Evolutionary conservation across 345 rosid species (phyloP).

Genomic region (Brassica napus): DNA sequence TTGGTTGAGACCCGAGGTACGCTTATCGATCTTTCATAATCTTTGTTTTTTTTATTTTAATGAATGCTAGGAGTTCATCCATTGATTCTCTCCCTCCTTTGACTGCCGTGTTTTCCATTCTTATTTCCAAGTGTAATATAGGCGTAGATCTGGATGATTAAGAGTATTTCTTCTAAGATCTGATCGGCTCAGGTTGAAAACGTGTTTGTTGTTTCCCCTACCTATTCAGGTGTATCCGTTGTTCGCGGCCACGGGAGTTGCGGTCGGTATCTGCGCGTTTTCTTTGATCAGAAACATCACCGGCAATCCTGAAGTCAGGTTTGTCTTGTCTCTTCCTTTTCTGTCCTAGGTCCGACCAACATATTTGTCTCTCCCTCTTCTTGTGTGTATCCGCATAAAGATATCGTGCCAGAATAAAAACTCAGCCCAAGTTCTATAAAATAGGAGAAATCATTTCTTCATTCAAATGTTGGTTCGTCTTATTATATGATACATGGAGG

Average conservation of each 20-base stretch:
- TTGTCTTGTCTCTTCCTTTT: not conserved
- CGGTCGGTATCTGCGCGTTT: constrained; percentile 87
- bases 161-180: not conserved
- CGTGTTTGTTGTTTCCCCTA: not conserved
- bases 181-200: not conserved
- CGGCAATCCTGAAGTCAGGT: constrained; percentile 99
- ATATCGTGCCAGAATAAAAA: not conserved
- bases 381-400: not conserved
- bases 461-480: not conserved
- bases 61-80: not conserved
- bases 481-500: not conserved
- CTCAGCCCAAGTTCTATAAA: not conserved
- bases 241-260: constrained; percentile 85
- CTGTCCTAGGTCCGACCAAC: not conserved
- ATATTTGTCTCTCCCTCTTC: not conserved
- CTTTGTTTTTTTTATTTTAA: not conserved
- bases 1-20: constrained; percentile 87
- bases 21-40: not conserved
- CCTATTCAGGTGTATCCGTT: constrained; percentile 75
- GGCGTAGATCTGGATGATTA: constrained; percentile 21
- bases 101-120: not conserved
- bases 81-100: not conserved
- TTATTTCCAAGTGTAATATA: not conserved
- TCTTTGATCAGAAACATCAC: constrained; percentile 79
- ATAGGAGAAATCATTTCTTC: not conserved